Conservation (phyloP, 2,329 filamentous ascomycete species). For the Penicillium sp. region DNA sequence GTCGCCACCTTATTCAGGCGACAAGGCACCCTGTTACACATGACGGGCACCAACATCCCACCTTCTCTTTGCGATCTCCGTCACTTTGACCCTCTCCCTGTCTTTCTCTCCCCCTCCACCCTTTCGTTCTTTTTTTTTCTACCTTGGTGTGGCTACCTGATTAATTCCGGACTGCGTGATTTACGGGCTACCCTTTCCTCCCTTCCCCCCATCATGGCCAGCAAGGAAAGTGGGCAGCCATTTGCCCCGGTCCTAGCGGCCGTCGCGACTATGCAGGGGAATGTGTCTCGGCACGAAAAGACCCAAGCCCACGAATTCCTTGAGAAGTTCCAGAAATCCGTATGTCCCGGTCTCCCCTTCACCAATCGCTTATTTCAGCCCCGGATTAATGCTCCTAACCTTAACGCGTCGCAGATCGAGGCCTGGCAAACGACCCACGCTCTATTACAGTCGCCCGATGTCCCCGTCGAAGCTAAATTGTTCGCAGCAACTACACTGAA, state of each 20-base stretch:
- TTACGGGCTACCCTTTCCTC: not conserved
- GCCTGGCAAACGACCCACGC: conserved; percentile 89
- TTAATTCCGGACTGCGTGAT: not conserved
- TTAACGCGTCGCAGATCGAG: conserved; percentile 64
- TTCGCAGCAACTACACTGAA: conserved; percentile 97
- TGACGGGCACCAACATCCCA: conserved; percentile 30
- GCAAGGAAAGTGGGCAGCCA: conserved; percentile 69
- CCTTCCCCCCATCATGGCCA: conserved; percentile 61
- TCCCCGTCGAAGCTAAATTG: conserved; percentile 82
- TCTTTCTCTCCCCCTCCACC: conserved; percentile 10
- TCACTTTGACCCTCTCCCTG: conserved; percentile 1
- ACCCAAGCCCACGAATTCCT: conserved; percentile 89
- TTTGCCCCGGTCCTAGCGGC: conserved; percentile 87
- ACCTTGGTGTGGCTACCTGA: not conserved
- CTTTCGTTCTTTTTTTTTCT: conserved; percentile 23
- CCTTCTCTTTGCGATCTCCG: conserved; percentile 23
- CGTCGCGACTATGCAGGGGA: conserved; percentile 86
- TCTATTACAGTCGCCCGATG: conserved; percentile 76
- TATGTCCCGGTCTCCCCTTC: conserved; percentile 50
- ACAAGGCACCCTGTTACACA: conserved; percentile 14
- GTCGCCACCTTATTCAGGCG: not conserved
- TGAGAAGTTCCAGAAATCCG: conserved; percentile 97
- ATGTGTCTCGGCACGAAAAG: conserved; percentile 80
- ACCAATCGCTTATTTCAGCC: conserved; percentile 16
- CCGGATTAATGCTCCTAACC: not conserved